Evolutionary conservation across 139 green algal genomes (phyloP), one percentile per base, ranked within the genome.

Genomic region (Micromonas pusilla): DNA sequence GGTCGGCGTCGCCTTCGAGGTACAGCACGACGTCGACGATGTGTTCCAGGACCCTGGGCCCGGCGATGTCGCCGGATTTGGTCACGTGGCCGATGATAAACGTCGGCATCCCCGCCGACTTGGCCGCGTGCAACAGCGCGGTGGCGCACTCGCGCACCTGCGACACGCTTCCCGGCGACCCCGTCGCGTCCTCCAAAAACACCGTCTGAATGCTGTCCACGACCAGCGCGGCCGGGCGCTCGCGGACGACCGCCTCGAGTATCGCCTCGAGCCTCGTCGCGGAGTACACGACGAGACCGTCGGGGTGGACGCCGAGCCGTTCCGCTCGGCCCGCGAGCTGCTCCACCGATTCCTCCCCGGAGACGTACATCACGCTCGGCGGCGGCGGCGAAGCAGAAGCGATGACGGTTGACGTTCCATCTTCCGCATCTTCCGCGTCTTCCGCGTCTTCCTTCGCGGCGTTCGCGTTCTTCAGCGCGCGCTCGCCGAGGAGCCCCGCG

Each of bases 141-240:
- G 87, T 89, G 0, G 92, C 90, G 77, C 93, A 97, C 84, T 97
- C 94, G 2, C 89, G 79, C 31, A 98, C 89, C 89, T 97, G 89
- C 72, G n/a, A 30, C 9, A 96, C 85, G 62, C 82, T 90, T 32
- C 94, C 94, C 0, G 91, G 83, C 28, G 64, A 80, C 25, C 84
- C 85, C 6, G 77, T 82, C 3, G 93, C 84, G 32, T 90, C 86
- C 5, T 87, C 76, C 31, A 97, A 79, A 72, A 93, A 96, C 16
- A 99, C 90, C 0, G 95, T 97, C 80, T 98, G 92, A 63, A 99
- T 97, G 45, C 86, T 94, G 85, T 99, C 95, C 2, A 99, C 71
- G 5, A 99, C 82, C 2, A 97, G 78, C 2, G 89, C 92, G 3
- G 79, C 68, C 0, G 93, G 93, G 31, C 82, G 77, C 66, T 92